Conservation (phyloP, 2,329 filamentous ascomycete genomes). For the Dendryphion nanum region DNA sequence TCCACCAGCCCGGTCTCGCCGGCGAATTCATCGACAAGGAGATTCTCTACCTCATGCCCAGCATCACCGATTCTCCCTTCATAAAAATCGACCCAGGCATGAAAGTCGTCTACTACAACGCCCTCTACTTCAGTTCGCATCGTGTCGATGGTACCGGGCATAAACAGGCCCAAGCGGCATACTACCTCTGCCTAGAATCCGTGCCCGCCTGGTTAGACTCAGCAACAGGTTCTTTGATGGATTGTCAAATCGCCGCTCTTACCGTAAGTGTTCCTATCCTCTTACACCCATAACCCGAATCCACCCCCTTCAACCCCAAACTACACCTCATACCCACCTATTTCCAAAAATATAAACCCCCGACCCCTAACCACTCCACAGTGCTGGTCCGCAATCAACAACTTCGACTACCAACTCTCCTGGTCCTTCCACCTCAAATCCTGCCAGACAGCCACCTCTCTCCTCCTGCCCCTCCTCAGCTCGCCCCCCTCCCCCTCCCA, state of each 20-base stretch:
- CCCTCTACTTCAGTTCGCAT: constrained; percentile 22
- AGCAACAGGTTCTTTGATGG: constrained; percentile 12
- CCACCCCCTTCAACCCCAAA: too few species aligned
- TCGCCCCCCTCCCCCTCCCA: constrained; percentile 18
- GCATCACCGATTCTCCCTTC: constrained; percentile 23
- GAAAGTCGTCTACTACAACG: constrained; percentile 26
- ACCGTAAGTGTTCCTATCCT: constrained; percentile 4
- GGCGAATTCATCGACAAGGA: constrained; percentile 15
- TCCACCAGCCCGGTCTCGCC: too few species aligned
- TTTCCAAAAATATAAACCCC: background rate
- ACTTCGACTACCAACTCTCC: constrained; percentile 27
- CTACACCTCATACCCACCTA: background rate
- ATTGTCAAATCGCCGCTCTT: constrained; percentile 20
- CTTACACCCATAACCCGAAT: too few species aligned
- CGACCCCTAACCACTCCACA: constrained; percentile 1
- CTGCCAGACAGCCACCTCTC: constrained; percentile 20
- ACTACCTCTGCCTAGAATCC: constrained; percentile 23
- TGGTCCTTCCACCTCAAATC: constrained; percentile 31
- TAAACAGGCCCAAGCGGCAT: constrained; percentile 16
- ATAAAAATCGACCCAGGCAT: constrained; percentile 23
- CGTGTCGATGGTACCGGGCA: constrained; percentile 14
- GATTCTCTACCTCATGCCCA: constrained; percentile 19
- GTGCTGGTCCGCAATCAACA: constrained; percentile 23
- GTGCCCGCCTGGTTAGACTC: constrained; percentile 26
- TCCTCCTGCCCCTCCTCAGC: constrained; percentile 22